These are phyloP conservation scores for Candida neerlandica DNA, from an alignment of 1,139 yeast genomes.

Conservation along the genomic window DNA sequence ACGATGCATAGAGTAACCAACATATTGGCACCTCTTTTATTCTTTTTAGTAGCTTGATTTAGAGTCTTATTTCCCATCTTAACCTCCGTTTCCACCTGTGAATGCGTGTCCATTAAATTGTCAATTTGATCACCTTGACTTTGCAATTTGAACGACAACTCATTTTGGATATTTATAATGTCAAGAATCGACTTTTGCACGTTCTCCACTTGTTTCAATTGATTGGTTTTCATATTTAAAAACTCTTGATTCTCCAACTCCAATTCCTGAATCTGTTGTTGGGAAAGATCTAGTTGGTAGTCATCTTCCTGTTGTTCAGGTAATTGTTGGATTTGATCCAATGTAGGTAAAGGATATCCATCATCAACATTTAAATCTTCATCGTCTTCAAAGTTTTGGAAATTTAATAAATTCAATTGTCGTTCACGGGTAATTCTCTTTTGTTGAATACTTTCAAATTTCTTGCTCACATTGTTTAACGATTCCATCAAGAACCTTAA, in stretches of 20 bases:
- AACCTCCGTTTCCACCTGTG: constrained; percentile 69
- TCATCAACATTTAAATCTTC: constrained; percentile 20
- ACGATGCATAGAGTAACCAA: constrained; percentile 62
- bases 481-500: constrained; percentile 40
- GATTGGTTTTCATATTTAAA: constrained; percentile 60
- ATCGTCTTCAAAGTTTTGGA: constrained; percentile 44
- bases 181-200: constrained; percentile 82
- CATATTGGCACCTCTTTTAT: constrained; percentile 70
- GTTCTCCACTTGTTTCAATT: constrained; percentile 65
- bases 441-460: constrained; percentile 44
- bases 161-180: constrained; percentile 76
- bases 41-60: constrained; percentile 67
- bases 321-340: constrained; percentile 7
- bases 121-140: constrained; percentile 76
- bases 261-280: constrained; percentile 68
- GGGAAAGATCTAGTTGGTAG: constrained; percentile 18
- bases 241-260: constrained; percentile 74
- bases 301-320: constrained; percentile 10
- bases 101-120: constrained; percentile 68
- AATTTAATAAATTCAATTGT: constrained; percentile 42
- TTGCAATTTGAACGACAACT: constrained; percentile 73
- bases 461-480: constrained; percentile 35
- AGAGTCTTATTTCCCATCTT: constrained; percentile 74
- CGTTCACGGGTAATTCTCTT: constrained; percentile 45
- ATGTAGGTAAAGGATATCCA: background rate